phyloP scores from a whole-genome alignment of 2,329 filamentous ascomycete genomes.

The Cercospora janseana region DNA sequence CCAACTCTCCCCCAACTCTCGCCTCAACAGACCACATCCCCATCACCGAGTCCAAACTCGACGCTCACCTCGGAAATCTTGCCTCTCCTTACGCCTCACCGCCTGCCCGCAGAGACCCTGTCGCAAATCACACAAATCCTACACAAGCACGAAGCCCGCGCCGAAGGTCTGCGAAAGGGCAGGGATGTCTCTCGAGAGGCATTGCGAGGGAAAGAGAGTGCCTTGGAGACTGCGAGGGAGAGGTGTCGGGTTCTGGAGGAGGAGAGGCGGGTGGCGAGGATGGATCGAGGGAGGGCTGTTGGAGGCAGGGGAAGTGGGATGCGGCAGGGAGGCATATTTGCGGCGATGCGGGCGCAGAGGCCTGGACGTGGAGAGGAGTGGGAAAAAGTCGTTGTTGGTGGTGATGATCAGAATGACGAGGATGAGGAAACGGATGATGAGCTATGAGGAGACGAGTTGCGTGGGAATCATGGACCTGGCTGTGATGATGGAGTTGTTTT shows the following conservation, averaged over 20 bases:
- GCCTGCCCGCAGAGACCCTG: constrained; percentile 30
- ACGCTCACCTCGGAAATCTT: constrained; percentile 32
- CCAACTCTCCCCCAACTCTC: no score
- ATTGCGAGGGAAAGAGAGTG: constrained; percentile 62
- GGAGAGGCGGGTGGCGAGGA: constrained; percentile 55
- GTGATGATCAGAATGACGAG: constrained; percentile 7
- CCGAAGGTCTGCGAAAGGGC: constrained; percentile 62
- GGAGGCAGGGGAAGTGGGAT: no score
- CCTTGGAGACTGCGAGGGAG: constrained; percentile 64
- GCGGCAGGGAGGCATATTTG: no score
- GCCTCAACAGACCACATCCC: constrained; percentile 30
- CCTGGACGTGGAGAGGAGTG: constrained; percentile 8
- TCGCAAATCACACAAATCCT: constrained; percentile 48
- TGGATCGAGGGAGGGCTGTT: no score
- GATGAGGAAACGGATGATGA: constrained; percentile 19
- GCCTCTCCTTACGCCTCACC: constrained; percentile 19
- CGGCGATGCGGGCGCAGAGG: constrained; percentile 37
- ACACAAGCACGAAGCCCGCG: constrained; percentile 56
- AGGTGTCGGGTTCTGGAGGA: constrained; percentile 59
- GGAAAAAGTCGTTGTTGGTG: not conserved
- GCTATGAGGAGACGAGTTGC: no score
- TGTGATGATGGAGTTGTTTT: not conserved
- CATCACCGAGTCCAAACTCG: no score
- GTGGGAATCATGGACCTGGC: no score
- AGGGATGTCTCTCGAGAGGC: constrained; percentile 64